Conservation (phyloP, 2,329 filamentous ascomycete species). For the Verticillium tricorpus region DNA sequence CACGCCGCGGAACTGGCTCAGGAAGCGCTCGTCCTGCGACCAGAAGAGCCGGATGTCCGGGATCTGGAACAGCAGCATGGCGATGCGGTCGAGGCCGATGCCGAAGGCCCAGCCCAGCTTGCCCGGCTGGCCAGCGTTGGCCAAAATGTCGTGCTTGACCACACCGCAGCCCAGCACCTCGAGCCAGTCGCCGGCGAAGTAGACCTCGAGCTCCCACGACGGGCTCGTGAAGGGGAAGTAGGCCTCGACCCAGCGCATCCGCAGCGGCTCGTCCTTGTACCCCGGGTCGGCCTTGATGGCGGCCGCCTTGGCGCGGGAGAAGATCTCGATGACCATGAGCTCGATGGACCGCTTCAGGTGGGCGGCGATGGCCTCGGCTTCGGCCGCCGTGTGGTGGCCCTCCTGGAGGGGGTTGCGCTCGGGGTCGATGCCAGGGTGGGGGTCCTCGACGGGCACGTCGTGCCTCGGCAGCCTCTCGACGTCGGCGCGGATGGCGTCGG, state of each 20-base stretch:
- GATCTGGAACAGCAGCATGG: slow-evolving; percentile 95
- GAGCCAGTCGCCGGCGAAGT: slow-evolving; percentile 92
- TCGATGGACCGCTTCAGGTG: slow-evolving; percentile 90
- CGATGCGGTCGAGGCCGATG: slow-evolving; percentile 87
- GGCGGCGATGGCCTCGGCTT: slow-evolving; percentile 75
- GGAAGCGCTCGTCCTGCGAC: slow-evolving; percentile 79
- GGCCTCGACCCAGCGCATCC: slow-evolving; percentile 90
- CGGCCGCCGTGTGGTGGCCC: slow-evolving; percentile 64
- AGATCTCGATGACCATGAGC: slow-evolving; percentile 84
- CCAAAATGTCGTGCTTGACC: slow-evolving; percentile 75
- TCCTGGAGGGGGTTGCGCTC: slow-evolving; percentile 80
- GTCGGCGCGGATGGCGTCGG: slow-evolving; percentile 64
- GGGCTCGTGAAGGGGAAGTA: slow-evolving; percentile 97
- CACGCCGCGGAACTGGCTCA: slow-evolving; percentile 73
- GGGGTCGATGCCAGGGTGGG: slow-evolving; percentile 70
- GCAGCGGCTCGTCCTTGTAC: slow-evolving; percentile 64
- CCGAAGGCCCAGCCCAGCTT: slow-evolving; percentile 95
- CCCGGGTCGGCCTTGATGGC: slow-evolving; percentile 46
- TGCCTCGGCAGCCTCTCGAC: slow-evolving; percentile 69
- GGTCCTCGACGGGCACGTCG: slow-evolving; percentile 74
- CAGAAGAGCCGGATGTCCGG: slow-evolving; percentile 97
- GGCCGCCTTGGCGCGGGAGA: slow-evolving; percentile 69
- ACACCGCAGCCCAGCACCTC: slow-evolving; percentile 94
- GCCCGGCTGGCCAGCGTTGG: slow-evolving; percentile 68
- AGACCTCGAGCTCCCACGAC: slow-evolving; percentile 93